Evolutionary conservation across 208 protist species (phyloP), one percentile per base, ranked within the genome.

Genomic region (Crithidia expoeki): DNA sequence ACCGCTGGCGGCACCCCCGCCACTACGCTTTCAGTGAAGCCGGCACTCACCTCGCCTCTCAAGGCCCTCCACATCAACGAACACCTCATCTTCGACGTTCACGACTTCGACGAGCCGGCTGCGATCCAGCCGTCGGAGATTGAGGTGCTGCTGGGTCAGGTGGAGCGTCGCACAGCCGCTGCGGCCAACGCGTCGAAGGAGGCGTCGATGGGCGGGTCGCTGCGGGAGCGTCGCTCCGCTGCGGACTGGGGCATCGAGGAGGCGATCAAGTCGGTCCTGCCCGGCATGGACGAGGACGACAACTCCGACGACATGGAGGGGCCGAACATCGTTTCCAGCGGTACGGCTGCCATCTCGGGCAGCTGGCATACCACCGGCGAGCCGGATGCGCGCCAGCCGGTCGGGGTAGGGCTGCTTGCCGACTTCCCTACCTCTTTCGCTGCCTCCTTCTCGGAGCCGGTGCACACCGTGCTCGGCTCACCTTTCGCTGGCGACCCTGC

Each of bases 221-320:
- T 69, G 71, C 71, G 71, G 21, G 62, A 76, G 60, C 62, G 71
- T 42, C 71, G 71, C 32, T 76, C 71, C 6, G 56, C 58, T 50
- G 44, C 71, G 10, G 71, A 76, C 47, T 69, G 71, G 63, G 71
- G 55, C 62, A 76, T 76, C 36, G 71, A 76, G 71, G 71, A 62
- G 61, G 71, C 62, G 3, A 76, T 76, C 47, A 65, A 66, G 27
- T 69, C 62, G 32, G 71, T 76, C 33, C 55, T 76, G 60, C 71
- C 71, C 16, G 71, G 71, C 36, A 76, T 76, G 63, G 71, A 76
- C 71, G 71, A 76, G 62, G 71, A 76, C 62, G 71, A 76, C 16
- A 76, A 70, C 47, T 58, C 55, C 21, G 71, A 76, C 62, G 58
- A 65, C 55, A 25, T 51, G 38, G 62, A 56, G 27, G 63, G 62